Percentiles rank a stretch among this genome's conserved stretches.
phyloP scores from a whole-genome alignment of 495 filamentous ascomycete genomes.

The Xylaria palmicola region DNA sequence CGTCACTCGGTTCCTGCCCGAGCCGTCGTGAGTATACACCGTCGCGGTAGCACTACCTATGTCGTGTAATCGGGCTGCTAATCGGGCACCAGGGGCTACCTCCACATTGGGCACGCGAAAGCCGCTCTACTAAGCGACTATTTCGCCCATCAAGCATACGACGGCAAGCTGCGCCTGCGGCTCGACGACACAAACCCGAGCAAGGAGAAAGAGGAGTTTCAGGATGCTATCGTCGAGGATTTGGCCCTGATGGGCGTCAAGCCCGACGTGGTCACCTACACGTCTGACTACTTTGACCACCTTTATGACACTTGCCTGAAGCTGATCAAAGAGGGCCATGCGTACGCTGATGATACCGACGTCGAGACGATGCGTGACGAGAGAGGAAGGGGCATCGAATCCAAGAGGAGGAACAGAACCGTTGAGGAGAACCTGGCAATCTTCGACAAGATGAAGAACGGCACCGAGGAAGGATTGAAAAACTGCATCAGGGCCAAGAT shows the following conservation, averaged over 20 bases:
- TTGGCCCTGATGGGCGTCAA: slow-evolving; percentile 81
- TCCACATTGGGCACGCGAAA: slow-evolving; percentile 93
- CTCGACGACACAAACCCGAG: slow-evolving; percentile 94
- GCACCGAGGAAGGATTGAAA: slow-evolving; percentile 67
- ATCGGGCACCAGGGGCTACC: slow-evolving; percentile 59
- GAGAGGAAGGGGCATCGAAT: slow-evolving; percentile 72
- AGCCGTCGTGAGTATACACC: slow-evolving; percentile 74
- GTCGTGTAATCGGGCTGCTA: slow-evolving; percentile 16
- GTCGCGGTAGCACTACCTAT: neutral
- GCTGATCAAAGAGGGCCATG: slow-evolving; percentile 80
- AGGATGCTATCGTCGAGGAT: slow-evolving; percentile 86
- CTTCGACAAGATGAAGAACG: slow-evolving; percentile 88
- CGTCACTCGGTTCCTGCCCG: slow-evolving; percentile 89
- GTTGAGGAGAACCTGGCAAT: slow-evolving; percentile 75
- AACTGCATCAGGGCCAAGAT: slow-evolving; percentile 92
- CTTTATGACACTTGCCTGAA: slow-evolving; percentile 74
- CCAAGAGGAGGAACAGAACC: slow-evolving; percentile 70
- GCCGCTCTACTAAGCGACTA: slow-evolving; percentile 90
- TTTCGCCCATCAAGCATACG: slow-evolving; percentile 87
- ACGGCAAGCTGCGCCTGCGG: slow-evolving; percentile 76
- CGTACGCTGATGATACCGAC: slow-evolving; percentile 87
- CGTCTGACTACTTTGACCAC: slow-evolving; percentile 88
- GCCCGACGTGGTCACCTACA: slow-evolving; percentile 74
- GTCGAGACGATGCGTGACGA: slow-evolving; percentile 82
- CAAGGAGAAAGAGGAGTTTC: slow-evolving; percentile 91